Conservation (phyloP, 805 yeast genomes). For the Yamadazyma laniorum region DNA sequence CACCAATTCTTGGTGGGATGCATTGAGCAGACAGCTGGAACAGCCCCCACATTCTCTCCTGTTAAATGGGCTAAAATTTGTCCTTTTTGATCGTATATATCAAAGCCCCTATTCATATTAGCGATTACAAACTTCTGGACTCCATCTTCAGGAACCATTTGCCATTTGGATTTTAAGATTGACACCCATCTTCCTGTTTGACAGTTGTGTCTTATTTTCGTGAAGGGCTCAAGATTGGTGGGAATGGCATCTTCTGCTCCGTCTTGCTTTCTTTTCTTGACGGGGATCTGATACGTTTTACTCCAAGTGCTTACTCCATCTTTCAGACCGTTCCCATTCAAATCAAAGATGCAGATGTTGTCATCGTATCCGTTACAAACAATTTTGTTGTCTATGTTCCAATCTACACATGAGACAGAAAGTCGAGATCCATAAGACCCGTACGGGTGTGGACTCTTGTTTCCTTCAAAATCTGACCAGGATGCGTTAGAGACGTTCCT, state of each 20-base stretch:
- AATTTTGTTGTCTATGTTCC: conserved; percentile 65
- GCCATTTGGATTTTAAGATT: conserved; percentile 87
- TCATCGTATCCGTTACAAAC: conserved; percentile 96
- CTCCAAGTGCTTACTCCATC: conserved; percentile 28
- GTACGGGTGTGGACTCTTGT: conserved; percentile 46
- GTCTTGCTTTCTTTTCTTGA: conserved; percentile 4
- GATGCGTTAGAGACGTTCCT: conserved; percentile 45
- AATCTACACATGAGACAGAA: conserved; percentile 82
- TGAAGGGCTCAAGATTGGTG: conserved; percentile 53
- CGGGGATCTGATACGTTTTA: conserved; percentile 7
- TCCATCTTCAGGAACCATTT: conserved; percentile 63
- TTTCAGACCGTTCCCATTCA: conserved; percentile 39
- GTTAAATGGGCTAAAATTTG: conserved; percentile 73
- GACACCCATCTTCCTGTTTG: conserved; percentile 98
- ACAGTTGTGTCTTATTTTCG: conserved; percentile 80
- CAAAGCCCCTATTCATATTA: conserved; percentile 87
- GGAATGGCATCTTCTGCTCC: conserved; percentile 23
- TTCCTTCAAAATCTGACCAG: conserved; percentile 59
- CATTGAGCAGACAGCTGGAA: conserved; percentile 84
- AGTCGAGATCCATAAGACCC: conserved; percentile 72
- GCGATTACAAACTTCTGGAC: conserved; percentile 85
- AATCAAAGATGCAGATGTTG: conserved; percentile 64
- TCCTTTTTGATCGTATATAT: conserved; percentile 77
- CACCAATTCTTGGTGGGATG: conserved; percentile 89
- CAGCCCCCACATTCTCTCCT: conserved; percentile 69